Evolutionary conservation across 2,329 filamentous ascomycete genomes (phyloP).

Genomic region (Falciphora oryzae): DNA sequence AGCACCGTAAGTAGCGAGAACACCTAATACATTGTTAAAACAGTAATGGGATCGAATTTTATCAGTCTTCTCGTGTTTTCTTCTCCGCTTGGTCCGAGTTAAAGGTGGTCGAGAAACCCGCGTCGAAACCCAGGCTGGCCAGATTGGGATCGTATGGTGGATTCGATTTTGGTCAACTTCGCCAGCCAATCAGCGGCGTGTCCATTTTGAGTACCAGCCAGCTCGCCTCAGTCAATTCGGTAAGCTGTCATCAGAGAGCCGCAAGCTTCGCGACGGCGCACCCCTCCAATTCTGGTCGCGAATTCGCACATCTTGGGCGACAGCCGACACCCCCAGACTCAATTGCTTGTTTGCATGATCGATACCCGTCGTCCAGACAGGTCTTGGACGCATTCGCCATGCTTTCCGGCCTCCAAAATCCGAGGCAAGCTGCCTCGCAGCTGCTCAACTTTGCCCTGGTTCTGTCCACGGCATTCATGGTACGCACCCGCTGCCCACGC

Average conservation of each 20-base stretch:
- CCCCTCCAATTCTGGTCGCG: background rate
- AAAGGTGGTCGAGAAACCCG: too few species aligned
- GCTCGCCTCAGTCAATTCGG: background rate
- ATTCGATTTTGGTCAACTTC: background rate
- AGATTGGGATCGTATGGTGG: too few species aligned
- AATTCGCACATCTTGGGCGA: background rate
- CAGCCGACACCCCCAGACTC: background rate
- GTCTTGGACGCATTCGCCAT: conserved; percentile 38
- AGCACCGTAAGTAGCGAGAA: too few species aligned
- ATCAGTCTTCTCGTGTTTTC: too few species aligned
- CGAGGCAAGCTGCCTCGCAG: conserved; percentile 75
- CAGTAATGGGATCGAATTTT: too few species aligned
- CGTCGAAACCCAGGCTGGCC: too few species aligned
- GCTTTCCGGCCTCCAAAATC: conserved; percentile 65
- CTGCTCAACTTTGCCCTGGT: conserved; percentile 88
- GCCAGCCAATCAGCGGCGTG: background rate
- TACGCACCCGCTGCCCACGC: conserved; percentile 24
- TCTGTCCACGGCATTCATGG: conserved; percentile 88
- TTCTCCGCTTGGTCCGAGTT: too few species aligned
- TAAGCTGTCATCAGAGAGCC: background rate
- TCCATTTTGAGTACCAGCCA: background rate
- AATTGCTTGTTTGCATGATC: background rate
- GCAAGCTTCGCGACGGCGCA: background rate
- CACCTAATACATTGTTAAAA: too few species aligned
- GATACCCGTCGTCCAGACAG: background rate